Base-by-base conservation (phyloP, 1,284 basidiomycete species). In the Taiwanofungus camphoratus region DNA sequence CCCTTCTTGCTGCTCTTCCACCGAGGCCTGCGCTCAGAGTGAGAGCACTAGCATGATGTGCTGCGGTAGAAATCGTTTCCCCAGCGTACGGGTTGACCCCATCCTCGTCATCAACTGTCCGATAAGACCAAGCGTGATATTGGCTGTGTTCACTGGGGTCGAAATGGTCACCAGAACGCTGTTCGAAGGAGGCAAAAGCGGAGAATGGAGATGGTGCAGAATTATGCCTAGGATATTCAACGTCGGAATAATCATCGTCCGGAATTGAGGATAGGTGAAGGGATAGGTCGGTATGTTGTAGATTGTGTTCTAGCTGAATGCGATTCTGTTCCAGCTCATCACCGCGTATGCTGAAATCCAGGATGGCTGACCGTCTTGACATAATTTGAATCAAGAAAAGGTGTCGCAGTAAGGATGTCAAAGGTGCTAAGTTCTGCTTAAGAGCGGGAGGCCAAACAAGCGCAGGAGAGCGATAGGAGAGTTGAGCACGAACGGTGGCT, bases 21-120 rank as follows among this genome's bases (percentile, higher is more conserved):
- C 76, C 82, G 3, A 93, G 72, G 0, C 91, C 91, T 2, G 88
- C 87, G 45, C 76, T 87, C n/a, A 94, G 71, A 0, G 91, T 93
- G 36, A 92, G 70, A 0, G 78, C 87, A 50, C 85, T 89, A 20
- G 87, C 88, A 63, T 94, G 91, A 61, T 94, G 91, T 2, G 81
- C 87, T 9, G 79, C 79, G 0, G 90, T 92, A 0, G 87, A 91
- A 45, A 87, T 67, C 0, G 88, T 86, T 45, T 79, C 76, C 16
- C 73, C 77, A 16, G 69, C 76, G 49, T 80, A 85, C 1, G 81
- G 80, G 51, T 73, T 68, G 29, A 82, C 65, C 5, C 77, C 80
- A 12, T 82, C 80, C 38, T 84, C 78, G 30, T 70, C 76, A 35
- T 68, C 68, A 35, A 52, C 58, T 12, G 74, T 73, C 42, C 72